Conservation (phyloP, 805 yeast genomes). For the Clavispora carvajalis region DNA sequence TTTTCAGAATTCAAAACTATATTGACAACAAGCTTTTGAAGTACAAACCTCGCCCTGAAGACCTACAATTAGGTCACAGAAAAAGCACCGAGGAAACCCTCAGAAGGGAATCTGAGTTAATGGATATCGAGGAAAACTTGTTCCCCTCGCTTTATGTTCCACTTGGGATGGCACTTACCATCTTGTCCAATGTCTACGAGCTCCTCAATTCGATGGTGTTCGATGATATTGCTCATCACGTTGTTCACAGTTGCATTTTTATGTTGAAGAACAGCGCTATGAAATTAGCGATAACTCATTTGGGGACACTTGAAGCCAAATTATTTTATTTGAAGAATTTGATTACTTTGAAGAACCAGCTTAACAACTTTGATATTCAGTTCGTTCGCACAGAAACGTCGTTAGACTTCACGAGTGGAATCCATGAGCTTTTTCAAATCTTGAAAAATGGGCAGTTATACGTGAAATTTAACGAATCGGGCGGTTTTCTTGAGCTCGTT, state of each 20-base stretch:
- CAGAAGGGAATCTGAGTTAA: slow-evolving; percentile 10
- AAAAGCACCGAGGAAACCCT: slow-evolving; percentile 8
- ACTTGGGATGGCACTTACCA: slow-evolving; percentile 57
- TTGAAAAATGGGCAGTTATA: slow-evolving; percentile 42
- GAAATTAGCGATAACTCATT: slow-evolving; percentile 36
- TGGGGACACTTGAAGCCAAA: slow-evolving; percentile 54
- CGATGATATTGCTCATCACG: slow-evolving; percentile 83
- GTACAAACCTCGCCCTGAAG: slow-evolving; percentile 64
- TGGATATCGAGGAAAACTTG: slow-evolving; percentile 33
- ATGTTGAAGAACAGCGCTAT: slow-evolving; percentile 54
- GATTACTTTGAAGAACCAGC: slow-evolving; percentile 61
- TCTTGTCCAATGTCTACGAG: slow-evolving; percentile 75
- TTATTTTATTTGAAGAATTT: slow-evolving; percentile 70
- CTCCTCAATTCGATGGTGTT: slow-evolving; percentile 72
- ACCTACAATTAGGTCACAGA: slow-evolving; percentile 53
- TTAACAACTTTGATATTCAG: slow-evolving; percentile 75
- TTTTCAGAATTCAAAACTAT: slow-evolving; percentile 70
- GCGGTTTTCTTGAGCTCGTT: slow-evolving; percentile 46
- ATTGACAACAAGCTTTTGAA: slow-evolving; percentile 64
- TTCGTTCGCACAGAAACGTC: slow-evolving; percentile 65
- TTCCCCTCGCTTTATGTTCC: slow-evolving; percentile 63
- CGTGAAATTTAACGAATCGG: slow-evolving; percentile 25
- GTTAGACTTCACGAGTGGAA: slow-evolving; percentile 73
- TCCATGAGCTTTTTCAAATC: slow-evolving; percentile 41
- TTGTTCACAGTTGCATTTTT: slow-evolving; percentile 69